Conservation (phyloP, 139 green algal genomes). For the Chlorella sorokiniana region DNA sequence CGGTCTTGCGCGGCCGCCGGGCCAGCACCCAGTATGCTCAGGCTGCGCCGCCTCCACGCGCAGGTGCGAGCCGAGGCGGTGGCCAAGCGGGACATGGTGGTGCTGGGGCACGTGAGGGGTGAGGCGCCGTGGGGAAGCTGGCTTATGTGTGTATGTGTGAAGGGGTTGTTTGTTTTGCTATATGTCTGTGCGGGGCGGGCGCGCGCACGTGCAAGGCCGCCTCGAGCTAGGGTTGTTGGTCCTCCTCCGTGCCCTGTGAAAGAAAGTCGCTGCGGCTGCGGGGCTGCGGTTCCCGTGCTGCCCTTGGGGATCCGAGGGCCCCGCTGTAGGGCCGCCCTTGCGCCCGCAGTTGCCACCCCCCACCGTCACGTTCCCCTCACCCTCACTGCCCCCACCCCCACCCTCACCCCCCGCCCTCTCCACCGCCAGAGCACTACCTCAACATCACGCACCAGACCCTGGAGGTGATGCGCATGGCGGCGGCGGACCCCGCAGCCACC, state of each 20-base stretch:
- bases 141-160: background rate
- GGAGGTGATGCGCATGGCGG: conserved; percentile 35
- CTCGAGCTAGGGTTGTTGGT: no score
- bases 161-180: background rate
- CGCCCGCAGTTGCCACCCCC: background rate
- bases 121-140: background rate
- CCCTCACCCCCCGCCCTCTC: background rate
- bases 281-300: no score
- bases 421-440: conserved; percentile 44
- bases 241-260: no score
- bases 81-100: conserved; percentile 38
- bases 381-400: background rate
- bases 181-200: background rate
- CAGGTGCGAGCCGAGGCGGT: conserved; percentile 42
- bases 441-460: conserved; percentile 63
- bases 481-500: conserved; percentile 33
- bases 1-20: no score
- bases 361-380: background rate
- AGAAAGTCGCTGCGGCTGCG: no score
- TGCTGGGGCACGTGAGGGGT: conserved; percentile 38
- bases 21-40: no score
- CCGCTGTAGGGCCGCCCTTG: no score
- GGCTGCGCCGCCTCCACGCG: background rate
- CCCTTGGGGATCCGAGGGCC: no score
- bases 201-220: background rate